phyloP scores from a whole-genome alignment of 805 yeast genomes.

The Saccharomycopsis guyanensis region DNA sequence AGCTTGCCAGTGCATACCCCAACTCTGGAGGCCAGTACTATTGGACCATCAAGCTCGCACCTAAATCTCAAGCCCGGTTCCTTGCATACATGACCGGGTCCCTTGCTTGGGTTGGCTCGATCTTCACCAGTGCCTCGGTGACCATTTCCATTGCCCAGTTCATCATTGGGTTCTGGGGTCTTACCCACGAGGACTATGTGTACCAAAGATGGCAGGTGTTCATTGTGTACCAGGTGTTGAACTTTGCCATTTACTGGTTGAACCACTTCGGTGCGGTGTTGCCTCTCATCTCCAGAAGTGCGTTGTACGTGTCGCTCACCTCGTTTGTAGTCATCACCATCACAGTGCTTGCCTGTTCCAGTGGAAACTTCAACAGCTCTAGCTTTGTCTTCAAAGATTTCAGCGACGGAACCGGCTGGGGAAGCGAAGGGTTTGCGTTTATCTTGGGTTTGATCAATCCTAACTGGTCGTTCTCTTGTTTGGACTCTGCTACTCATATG shows the following conservation, averaged over 20 bases:
- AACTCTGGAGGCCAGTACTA: slow-evolving; percentile 54
- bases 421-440: slow-evolving; percentile 49
- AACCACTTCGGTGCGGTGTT: slow-evolving; percentile 45
- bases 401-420: slow-evolving; percentile 55
- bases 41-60: slow-evolving; percentile 51
- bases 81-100: slow-evolving; percentile 55
- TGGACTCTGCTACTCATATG: slow-evolving; percentile 66
- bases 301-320: slow-evolving; percentile 44
- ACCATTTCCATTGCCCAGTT: slow-evolving; percentile 46
- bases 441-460: slow-evolving; percentile 67
- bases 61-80: slow-evolving; percentile 34
- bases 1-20: slow-evolving; percentile 45
- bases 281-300: slow-evolving; percentile 41
- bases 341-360: slow-evolving; percentile 43
- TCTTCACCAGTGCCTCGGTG: slow-evolving; percentile 56
- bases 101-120: slow-evolving; percentile 52
- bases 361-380: slow-evolving; percentile 45
- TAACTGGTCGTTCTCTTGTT: slow-evolving; percentile 61
- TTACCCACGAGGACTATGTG: slow-evolving; percentile 26
- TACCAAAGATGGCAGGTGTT: slow-evolving; percentile 50
- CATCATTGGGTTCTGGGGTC: slow-evolving; percentile 41
- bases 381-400: slow-evolving; percentile 47
- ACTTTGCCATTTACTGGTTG: slow-evolving; percentile 36
- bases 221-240: slow-evolving; percentile 40
- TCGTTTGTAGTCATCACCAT: slow-evolving; percentile 49